A percentile compares a stretch with the other conserved stretches of the same genome.
Conservation (phyloP, 768 basidiomycete genomes). For the Tulasnella sp. region DNA sequence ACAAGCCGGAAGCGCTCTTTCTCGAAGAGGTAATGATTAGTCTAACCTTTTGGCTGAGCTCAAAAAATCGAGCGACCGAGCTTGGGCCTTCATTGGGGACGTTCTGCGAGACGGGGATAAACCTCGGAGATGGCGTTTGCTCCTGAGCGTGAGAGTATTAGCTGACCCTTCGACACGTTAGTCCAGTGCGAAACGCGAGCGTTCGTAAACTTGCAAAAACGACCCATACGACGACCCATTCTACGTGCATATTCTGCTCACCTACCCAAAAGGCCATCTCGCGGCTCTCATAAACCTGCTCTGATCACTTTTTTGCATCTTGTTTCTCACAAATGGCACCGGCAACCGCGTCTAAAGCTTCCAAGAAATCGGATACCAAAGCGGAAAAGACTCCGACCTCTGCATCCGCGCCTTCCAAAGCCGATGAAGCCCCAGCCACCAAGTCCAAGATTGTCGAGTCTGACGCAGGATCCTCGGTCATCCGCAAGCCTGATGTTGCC, state of each 20-base stretch:
- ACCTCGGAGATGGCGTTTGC: neutral
- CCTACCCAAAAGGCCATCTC: too few relatives aligned
- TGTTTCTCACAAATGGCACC: neutral
- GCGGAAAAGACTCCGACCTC: slow-evolving; percentile 10
- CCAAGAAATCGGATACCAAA: neutral
- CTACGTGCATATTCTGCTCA: neutral
- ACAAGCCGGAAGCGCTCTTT: too few relatives aligned
- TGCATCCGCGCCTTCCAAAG: slow-evolving; percentile 18
- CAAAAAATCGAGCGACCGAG: too few relatives aligned
- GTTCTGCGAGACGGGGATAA: neutral
- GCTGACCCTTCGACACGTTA: neutral
- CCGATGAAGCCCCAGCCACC: slow-evolving; percentile 4
- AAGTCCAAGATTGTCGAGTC: slow-evolving; percentile 6
- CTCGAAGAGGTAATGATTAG: too few relatives aligned
- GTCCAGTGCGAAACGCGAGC: neutral
- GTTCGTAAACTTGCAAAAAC: neutral
- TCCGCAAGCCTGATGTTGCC: slow-evolving; percentile 68
- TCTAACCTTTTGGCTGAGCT: too few relatives aligned
- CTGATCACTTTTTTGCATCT: slow-evolving; percentile 22
- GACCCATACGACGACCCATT: neutral
- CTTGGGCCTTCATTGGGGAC: too few relatives aligned
- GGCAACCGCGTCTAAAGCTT: neutral
- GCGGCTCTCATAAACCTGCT: too few relatives aligned
- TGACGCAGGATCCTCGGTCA: slow-evolving; percentile 14
- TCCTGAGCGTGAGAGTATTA: neutral